Conservation (phyloP, 495 filamentous ascomycete genomes). For the Platismatia glauca region DNA sequence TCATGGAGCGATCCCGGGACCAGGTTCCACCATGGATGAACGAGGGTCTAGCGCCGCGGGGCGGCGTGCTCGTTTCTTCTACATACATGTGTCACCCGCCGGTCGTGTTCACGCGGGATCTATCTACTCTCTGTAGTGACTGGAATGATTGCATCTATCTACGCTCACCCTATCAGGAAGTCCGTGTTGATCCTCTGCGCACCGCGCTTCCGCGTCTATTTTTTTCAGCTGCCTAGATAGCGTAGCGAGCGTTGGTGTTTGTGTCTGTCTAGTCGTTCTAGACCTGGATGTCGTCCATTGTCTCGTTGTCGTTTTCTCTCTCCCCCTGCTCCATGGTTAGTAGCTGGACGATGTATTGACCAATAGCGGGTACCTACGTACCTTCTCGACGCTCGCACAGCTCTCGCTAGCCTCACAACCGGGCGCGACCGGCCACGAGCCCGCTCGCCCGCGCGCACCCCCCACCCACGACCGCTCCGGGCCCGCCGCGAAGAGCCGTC, state of each 20-base stretch:
- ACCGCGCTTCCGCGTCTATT: background rate
- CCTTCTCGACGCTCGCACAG: background rate
- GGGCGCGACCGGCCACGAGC: conserved; percentile 10
- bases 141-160: background rate
- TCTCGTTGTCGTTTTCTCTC: background rate
- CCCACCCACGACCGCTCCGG: background rate
- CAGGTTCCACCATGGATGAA: too few species aligned
- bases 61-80: too few species aligned
- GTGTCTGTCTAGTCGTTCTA: background rate
- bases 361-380: background rate
- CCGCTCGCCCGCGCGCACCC: background rate
- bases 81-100: too few species aligned
- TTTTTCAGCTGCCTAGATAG: background rate
- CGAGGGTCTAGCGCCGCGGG: too few species aligned
- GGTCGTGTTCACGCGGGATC: too few species aligned
- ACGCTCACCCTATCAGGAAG: background rate
- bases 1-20: too few species aligned
- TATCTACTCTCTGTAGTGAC: background rate
- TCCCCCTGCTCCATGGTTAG: background rate
- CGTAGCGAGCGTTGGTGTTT: background rate
- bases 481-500: conserved; percentile 45
- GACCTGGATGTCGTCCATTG: background rate
- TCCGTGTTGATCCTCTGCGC: background rate
- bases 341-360: background rate
- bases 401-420: background rate